These are phyloP conservation scores for Blumeria hordei DNA, from an alignment of 2,329 filamentous ascomycete genomes.

Conservation along the genomic window DNA sequence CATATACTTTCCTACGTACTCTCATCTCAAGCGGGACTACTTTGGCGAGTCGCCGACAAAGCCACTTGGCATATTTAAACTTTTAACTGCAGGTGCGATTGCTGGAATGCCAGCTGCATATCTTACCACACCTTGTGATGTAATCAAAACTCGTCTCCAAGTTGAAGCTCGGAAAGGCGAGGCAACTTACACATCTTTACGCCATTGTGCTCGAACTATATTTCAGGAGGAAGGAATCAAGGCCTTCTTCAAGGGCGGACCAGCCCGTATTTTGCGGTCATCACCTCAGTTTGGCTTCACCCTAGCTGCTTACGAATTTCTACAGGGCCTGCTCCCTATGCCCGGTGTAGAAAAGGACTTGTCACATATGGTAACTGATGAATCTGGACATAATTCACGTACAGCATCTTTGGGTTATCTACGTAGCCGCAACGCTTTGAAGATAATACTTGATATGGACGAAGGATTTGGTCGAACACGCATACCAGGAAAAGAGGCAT, in stretches of 20 bases:
- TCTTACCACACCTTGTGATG: conserved; percentile 89
- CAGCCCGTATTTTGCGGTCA: conserved; percentile 79
- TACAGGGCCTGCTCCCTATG: conserved; percentile 60
- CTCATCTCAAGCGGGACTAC: conserved; percentile 75
- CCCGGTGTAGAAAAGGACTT: conserved; percentile 34
- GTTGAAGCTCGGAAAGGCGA: conserved; percentile 95
- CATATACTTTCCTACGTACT: conserved; percentile 97
- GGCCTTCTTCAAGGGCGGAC: conserved; percentile 97
- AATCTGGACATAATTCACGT: conserved; percentile 31
- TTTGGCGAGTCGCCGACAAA: conserved; percentile 77
- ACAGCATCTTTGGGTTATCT: conserved; percentile 27
- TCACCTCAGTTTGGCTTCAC: conserved; percentile 98
- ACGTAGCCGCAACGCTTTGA: conserved; percentile 69
- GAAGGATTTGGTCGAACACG: conserved; percentile 52
- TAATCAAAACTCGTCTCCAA: conserved; percentile 96
- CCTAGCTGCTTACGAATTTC: conserved; percentile 76
- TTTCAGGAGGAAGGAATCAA: conserved; percentile 77
- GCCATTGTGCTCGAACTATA: conserved; percentile 66
- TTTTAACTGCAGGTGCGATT: conserved; percentile 84
- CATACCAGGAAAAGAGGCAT: conserved; percentile 10
- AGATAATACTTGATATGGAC: conserved; percentile 86
- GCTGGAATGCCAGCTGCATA: conserved; percentile 82
- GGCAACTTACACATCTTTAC: conserved; percentile 60
- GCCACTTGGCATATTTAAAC: conserved; percentile 72
- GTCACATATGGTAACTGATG: conserved; percentile 30